Percentiles rank a stretch among this genome's conserved stretches.
Evolutionary conservation across 306 rosid species (phyloP).

Genomic region (Cucurbita moschata): DNA sequence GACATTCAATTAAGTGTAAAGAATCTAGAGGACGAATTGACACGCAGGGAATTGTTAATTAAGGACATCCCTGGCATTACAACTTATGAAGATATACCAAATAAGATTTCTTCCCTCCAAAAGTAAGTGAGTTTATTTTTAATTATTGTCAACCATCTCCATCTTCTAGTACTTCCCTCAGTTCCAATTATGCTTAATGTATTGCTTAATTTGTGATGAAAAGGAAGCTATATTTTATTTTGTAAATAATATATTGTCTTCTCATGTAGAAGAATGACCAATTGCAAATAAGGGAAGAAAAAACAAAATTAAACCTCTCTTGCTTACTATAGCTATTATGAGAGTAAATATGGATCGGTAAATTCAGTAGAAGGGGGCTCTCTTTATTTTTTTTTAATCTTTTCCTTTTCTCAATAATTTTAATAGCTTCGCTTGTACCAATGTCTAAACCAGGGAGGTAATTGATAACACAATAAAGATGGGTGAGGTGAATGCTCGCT

Average conservation of each 20-base stretch:
- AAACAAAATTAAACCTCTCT: neutral
- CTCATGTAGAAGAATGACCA: neutral
- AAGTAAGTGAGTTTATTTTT: conserved; percentile 39
- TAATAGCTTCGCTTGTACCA: neutral
- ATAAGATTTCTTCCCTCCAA: conserved; percentile 68
- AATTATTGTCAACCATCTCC: neutral
- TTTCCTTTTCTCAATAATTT: neutral
- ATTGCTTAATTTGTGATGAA: neutral
- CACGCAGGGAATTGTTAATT: conserved; percentile 48
- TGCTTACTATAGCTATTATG: neutral
- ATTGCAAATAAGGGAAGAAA: neutral
- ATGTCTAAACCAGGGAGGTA: conserved; percentile 54
- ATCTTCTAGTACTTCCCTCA: neutral
- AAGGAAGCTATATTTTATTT: neutral
- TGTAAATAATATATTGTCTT: neutral
- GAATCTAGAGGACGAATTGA: conserved; percentile 67
- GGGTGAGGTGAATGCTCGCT: conserved; percentile 51
- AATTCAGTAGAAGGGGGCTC: neutral
- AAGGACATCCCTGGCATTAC: conserved; percentile 66
- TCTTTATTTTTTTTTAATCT: neutral
- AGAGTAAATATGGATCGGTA: neutral
- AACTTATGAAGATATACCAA: conserved; percentile 60
- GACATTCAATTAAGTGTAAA: conserved; percentile 49
- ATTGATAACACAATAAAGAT: conserved; percentile 45
- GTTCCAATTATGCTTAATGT: neutral